Evolutionary conservation across 1,139 yeast genomes (phyloP), one percentile per base, ranked within the genome.

Genomic region (Nakaseomyces bracarensis): DNA sequence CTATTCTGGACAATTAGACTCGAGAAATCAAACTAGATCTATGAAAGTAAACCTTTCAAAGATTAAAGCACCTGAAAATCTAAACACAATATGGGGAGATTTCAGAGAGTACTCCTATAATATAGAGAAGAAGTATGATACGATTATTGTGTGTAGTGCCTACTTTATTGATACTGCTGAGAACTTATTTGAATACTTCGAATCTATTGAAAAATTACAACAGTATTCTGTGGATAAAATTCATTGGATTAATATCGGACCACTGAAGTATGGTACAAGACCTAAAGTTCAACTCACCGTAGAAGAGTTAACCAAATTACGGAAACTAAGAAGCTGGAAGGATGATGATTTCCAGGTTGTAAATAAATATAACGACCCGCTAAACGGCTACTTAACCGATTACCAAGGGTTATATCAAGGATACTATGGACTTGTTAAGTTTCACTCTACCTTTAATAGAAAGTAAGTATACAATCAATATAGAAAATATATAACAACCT

Each of bases 161-260:
- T 86, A 80, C 56, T 84, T 86, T 60, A 68, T 86, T 19, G 96
- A 86, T 57, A 86, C 96, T 0, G 95, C 96, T 1, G 94, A 85
- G 54, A 84, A 85, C 53, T 58, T 84, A 38, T 68, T 86, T 49
- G 80, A 77, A 29, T 86, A 86, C 57, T 61, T 86, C 38, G 82
- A 81, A 42, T 63, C 79, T 1, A 76, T 86, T 28, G 71, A 71
- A 42, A 54, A 63, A 11, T 58, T 83, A 38, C 69, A 70, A n/a
- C 64, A 64, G 3, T 68, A 66, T 20, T 61, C 66, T 28, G 57
- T 57, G 14, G 62, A 18, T 13, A 15, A 65, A 9, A 77, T 83
- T 0, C 69, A 70, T 42, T 86, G 95, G 96, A 77, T 86, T 48
- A 86, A 86, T 57, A 71, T 77, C 15, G 96, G 96, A 0, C 96